Conservation (phyloP, 1,284 basidiomycete species). For the Sporisorium reilianum region DNA sequence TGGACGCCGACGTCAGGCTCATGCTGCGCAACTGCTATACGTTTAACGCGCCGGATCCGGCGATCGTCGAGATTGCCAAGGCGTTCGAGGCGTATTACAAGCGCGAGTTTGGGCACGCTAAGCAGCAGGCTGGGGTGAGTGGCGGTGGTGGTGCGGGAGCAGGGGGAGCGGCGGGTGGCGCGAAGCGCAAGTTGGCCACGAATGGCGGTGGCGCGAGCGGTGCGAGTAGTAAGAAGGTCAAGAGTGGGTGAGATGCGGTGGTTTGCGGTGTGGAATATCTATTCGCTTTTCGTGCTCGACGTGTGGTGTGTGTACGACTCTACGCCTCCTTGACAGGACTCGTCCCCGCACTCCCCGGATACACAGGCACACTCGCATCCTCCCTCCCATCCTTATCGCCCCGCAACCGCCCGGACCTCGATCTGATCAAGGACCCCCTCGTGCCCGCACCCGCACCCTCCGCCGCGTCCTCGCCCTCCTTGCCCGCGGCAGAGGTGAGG, state of each 20-base stretch:
- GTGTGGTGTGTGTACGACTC: no score
- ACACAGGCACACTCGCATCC: neutral
- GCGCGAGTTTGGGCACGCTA: slow-evolving; percentile 49
- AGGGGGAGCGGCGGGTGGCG: neutral
- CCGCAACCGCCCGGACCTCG: slow-evolving; percentile 18
- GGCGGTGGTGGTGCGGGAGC: slow-evolving; percentile 8
- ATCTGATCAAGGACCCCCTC: slow-evolving; percentile 10
- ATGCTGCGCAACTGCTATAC: slow-evolving; percentile 87
- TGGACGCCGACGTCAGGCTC: slow-evolving; percentile 84
- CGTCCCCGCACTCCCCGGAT: neutral
- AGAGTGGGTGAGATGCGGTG: slow-evolving; percentile 16
- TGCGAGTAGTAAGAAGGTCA: slow-evolving; percentile 35
- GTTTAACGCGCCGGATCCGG: slow-evolving; percentile 85
- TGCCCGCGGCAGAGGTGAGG: slow-evolving; percentile 2
- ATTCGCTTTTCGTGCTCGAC: neutral
- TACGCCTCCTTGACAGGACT: slow-evolving; percentile 1
- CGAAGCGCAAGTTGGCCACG: slow-evolving; percentile 22
- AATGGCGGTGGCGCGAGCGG: neutral
- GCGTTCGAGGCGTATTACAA: slow-evolving; percentile 69
- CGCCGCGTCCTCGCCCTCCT: neutral
- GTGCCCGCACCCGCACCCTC: neutral
- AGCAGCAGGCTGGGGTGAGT: slow-evolving; percentile 36
- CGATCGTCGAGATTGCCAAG: slow-evolving; percentile 74
- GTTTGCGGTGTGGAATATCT: neutral
- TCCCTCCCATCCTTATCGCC: slow-evolving; percentile 2